Conservation (phyloP, 2,329 filamentous ascomycete species). For the Thielaviopsis musarum region DNA sequence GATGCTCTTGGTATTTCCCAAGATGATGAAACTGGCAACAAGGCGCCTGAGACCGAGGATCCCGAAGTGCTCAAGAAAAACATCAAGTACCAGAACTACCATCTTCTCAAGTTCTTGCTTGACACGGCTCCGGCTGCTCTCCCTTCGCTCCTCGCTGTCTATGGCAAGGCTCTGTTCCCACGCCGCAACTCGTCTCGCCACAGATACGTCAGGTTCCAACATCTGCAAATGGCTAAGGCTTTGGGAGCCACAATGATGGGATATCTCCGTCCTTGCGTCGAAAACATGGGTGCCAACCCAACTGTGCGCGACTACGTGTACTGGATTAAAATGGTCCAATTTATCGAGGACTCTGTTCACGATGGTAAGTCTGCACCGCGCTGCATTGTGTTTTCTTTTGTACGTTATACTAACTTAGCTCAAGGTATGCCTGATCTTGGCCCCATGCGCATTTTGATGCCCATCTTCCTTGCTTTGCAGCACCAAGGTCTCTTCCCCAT, state of each 20-base stretch:
- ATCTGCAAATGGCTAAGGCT: conserved; percentile 41
- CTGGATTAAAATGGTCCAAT: conserved; percentile 65
- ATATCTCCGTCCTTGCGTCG: conserved; percentile 39
- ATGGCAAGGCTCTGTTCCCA: conserved; percentile 66
- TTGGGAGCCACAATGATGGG: conserved; percentile 54
- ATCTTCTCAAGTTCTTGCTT: conserved; percentile 58
- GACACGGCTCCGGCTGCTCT: conserved; percentile 63
- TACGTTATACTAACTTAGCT: not conserved
- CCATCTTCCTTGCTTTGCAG: conserved; percentile 77
- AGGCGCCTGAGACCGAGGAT: not conserved
- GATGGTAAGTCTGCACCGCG: conserved; percentile 37
- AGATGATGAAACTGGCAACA: conserved; percentile 16
- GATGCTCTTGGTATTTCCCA: conserved; percentile 15
- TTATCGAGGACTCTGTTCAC: conserved; percentile 61
- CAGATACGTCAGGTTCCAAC: conserved; percentile 33
- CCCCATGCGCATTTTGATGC: conserved; percentile 43
- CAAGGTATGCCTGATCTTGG: conserved; percentile 18
- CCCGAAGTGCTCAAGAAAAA: not conserved
- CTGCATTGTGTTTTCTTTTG: conserved; percentile 18
- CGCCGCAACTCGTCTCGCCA: conserved; percentile 48
- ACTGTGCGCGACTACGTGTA: conserved; percentile 56
- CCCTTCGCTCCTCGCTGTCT: conserved; percentile 69
- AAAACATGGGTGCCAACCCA: conserved; percentile 23
- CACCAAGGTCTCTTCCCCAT: conserved; percentile 58
- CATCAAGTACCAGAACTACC: conserved; percentile 52